phyloP scores from a whole-genome alignment of 2,329 filamentous ascomycete species.

The Fusarium nygamai region DNA sequence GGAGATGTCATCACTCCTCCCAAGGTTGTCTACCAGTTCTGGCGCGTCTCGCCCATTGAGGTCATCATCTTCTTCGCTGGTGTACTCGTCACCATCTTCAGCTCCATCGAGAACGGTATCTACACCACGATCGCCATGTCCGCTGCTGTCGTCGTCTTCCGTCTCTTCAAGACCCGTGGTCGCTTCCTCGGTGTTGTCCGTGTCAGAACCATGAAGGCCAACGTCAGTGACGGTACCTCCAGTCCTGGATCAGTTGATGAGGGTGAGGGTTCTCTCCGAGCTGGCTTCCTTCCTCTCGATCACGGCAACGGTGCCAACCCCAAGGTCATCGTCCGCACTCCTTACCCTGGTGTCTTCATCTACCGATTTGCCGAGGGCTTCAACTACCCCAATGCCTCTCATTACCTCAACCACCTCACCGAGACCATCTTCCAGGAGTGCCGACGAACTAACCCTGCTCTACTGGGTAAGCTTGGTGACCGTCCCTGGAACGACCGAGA shows the following conservation, averaged over 20 bases:
- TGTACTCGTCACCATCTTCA: conserved; percentile 84
- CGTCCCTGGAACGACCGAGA: conserved; percentile 68
- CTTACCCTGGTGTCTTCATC: conserved; percentile 64
- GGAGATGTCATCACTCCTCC: conserved; percentile 86
- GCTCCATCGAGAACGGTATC: conserved; percentile 84
- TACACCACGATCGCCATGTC: conserved; percentile 82
- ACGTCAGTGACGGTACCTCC: conserved; percentile 64
- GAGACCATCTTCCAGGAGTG: conserved; percentile 58
- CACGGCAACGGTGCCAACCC: conserved; percentile 63
- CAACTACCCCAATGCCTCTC: conserved; percentile 65
- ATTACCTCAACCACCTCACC: conserved; percentile 61
- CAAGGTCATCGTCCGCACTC: conserved; percentile 54
- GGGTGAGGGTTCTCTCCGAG: conserved; percentile 54
- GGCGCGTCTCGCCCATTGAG: conserved; percentile 84
- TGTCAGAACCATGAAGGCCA: conserved; percentile 87
- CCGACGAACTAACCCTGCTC: conserved; percentile 54
- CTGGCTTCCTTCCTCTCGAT: conserved; percentile 59
- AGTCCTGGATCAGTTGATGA: conserved; percentile 53
- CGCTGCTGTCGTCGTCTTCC: conserved; percentile 77
- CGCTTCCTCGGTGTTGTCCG: conserved; percentile 82
- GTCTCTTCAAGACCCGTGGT: conserved; percentile 80
- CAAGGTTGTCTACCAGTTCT: conserved; percentile 87
- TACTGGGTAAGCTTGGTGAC: conserved; percentile 60
- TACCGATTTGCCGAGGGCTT: conserved; percentile 66
- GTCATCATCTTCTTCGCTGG: conserved; percentile 87